Conservation (phyloP, 164 flowering plant genomes). For the Berberis thunbergii region DNA sequence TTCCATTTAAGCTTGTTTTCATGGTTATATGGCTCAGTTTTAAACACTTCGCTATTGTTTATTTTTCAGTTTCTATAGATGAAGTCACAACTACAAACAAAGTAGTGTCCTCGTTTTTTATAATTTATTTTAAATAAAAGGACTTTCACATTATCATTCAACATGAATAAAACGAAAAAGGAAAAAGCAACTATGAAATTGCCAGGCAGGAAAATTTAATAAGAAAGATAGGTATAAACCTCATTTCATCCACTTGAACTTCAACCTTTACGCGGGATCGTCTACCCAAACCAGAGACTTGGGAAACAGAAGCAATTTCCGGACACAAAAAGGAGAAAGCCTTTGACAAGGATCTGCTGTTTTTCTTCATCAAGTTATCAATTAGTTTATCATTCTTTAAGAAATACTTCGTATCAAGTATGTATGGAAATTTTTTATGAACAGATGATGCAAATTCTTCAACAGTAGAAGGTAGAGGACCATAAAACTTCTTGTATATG, state of each 20-base stretch:
- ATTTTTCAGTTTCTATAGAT: too few relatives aligned
- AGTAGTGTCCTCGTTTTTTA: too few relatives aligned
- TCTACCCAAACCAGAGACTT: slow-evolving; percentile 10
- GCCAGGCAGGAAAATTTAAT: background rate
- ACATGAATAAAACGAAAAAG: background rate
- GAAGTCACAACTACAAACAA: too few relatives aligned
- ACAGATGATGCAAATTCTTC: slow-evolving; percentile 62
- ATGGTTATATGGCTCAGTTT: too few relatives aligned
- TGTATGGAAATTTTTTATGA: slow-evolving; percentile 48
- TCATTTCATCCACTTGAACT: slow-evolving; percentile 77
- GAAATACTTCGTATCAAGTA: slow-evolving; percentile 76
- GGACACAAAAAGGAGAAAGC: slow-evolving; percentile 74
- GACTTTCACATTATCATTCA: too few relatives aligned
- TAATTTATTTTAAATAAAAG: too few relatives aligned
- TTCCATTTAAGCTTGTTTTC: too few relatives aligned
- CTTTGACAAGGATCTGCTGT: slow-evolving; percentile 62
- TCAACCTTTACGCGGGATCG: slow-evolving; percentile 46
- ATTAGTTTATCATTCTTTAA: slow-evolving; percentile 38
- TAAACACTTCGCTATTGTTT: too few relatives aligned
- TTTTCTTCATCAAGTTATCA: slow-evolving; percentile 38
- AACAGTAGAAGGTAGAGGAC: slow-evolving; percentile 66
- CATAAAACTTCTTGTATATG: slow-evolving; percentile 65
- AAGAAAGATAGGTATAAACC: slow-evolving; percentile 30
- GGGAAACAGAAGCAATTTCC: slow-evolving; percentile 33
- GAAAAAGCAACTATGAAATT: background rate